These are phyloP conservation scores for Lotmaria passim DNA, from an alignment of 208 protist genomes.

Conservation along the genomic window DNA sequence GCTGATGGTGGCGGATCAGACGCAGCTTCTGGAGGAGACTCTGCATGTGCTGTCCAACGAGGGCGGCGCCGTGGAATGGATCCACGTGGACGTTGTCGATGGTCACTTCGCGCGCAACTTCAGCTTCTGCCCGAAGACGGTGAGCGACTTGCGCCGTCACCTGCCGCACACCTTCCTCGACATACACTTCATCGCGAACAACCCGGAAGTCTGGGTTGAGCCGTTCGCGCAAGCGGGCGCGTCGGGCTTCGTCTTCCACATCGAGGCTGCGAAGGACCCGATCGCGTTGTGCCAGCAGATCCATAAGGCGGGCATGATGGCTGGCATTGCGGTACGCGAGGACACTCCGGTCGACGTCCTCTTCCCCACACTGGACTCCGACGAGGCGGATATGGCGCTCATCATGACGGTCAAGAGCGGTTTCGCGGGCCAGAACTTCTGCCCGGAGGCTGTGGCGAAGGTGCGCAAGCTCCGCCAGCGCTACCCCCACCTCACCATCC, in stretches of 20 bases:
- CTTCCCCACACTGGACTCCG: conserved; percentile 65
- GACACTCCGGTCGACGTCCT: conserved; percentile 72
- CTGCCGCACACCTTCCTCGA: conserved; percentile 90
- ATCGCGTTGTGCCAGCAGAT: conserved; percentile 73
- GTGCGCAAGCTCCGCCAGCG: conserved; percentile 80
- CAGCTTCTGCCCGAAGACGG: conserved; percentile 93
- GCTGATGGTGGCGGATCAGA: conserved; percentile 90
- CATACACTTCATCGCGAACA: conserved; percentile 95
- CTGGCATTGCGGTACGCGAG: conserved; percentile 95
- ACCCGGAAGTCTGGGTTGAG: conserved; percentile 88
- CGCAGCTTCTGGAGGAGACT: conserved; percentile 76
- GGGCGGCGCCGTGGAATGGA: conserved; percentile 89
- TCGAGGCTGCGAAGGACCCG: conserved; percentile 79
- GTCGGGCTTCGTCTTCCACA: conserved; percentile 92
- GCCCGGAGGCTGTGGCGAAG: conserved; percentile 97
- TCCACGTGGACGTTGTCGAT: conserved; percentile 98
- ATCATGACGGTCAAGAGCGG: conserved; percentile 99
- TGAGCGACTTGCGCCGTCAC: conserved; percentile 86
- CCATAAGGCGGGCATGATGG: conserved; percentile 78
- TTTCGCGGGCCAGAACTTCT: conserved; percentile 99
- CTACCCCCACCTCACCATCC: conserved; percentile 94
- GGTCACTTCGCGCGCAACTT: conserved; percentile 98
- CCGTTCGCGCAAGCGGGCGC: conserved; percentile 87
- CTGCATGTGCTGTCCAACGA: conserved; percentile 72
- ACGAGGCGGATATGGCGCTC: conserved; percentile 96